Base-by-base conservation (phyloP, 805 yeast genomes). In the Vanderwaltozyma yarrowii region DNA sequence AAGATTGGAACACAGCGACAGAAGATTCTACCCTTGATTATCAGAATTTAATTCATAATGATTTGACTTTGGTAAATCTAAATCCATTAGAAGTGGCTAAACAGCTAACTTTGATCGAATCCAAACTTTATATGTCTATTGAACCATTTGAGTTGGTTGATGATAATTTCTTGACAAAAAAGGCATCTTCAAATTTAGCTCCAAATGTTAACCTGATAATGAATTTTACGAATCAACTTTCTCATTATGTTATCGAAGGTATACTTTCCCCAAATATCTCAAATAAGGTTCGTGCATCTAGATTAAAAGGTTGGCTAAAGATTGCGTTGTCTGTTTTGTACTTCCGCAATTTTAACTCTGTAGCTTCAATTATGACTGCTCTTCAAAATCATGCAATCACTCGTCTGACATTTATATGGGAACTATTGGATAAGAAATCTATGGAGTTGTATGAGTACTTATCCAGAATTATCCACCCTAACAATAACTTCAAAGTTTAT, bases 301-400 rank as follows among this genome's bases (percentile, higher is more conserved):
- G 76, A 38, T 55, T 81, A 26, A 76, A 76, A 47, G 69, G 74
- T 12, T 83, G 94, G 94, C 60, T 83, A 41, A 80, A 80, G 50
- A 69, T 82, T 25, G 83, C 86, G 0, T 66, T 80, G 37, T 78
- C 87, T 1, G 78, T 87, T 46, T 66, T 79, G 30, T 80, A 81
- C 49, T 66, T 82, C 55, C 66, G 87, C 42, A 83, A 83, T 54
- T 82, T 77, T 63, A 83, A 83, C 52, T 78, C 92, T 0, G 63
- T 83, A 44, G 88, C 89, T 2, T 80, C 89, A 1, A 79, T 83
- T 33, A 74, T 83, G 64, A 80, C 87, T 1, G 70, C 87, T 2
- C 63, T 83, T 44, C 94, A 83, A 54, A 78, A 80, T 36, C 83
- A 79, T 53, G 67, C 79, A 30, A 62, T 83, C 30, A 76, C 85